Conservation (phyloP, 495 filamentous ascomycete genomes). For the Podospora pseudopauciseta region DNA sequence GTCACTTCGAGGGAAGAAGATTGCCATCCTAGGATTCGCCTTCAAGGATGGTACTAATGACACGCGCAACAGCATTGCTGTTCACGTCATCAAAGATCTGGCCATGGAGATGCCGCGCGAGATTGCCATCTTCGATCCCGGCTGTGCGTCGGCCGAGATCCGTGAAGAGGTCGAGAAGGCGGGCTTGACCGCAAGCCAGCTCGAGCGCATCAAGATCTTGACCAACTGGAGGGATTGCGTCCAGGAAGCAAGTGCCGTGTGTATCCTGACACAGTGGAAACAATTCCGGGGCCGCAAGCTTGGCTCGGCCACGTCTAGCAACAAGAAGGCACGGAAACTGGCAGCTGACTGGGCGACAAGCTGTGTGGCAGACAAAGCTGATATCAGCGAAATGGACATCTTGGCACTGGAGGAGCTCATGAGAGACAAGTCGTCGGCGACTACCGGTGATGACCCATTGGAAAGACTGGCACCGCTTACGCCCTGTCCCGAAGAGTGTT, state of each 20-base stretch:
- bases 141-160: conserved; percentile 46
- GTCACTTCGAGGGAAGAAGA: conserved; percentile 66
- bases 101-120: conserved; percentile 59
- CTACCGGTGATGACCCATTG: conserved; percentile 23
- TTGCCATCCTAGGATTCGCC: conserved; percentile 71
- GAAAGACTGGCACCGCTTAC: conserved; percentile 23
- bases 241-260: conserved; percentile 29
- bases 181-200: conserved; percentile 30
- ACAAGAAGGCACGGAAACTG: conserved; percentile 10
- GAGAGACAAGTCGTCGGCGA: background rate
- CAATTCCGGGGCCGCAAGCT: conserved; percentile 30
- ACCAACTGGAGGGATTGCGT: conserved; percentile 48
- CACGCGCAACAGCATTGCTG: conserved; percentile 67
- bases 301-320: background rate
- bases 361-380: background rate
- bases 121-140: conserved; percentile 74
- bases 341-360: background rate
- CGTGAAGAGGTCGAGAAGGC: conserved; percentile 41
- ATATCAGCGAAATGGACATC: conserved; percentile 27
- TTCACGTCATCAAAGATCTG: conserved; percentile 62
- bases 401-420: conserved; percentile 20
- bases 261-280: conserved; percentile 33
- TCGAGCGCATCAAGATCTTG: conserved; percentile 39
- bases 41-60: conserved; percentile 84
- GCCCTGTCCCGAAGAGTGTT: conserved; percentile 27